Evolutionary conservation across 2,329 filamentous ascomycete genomes (phyloP), one percentile per base, ranked within the genome.

Genomic region (Waltergamsia citrina): DNA sequence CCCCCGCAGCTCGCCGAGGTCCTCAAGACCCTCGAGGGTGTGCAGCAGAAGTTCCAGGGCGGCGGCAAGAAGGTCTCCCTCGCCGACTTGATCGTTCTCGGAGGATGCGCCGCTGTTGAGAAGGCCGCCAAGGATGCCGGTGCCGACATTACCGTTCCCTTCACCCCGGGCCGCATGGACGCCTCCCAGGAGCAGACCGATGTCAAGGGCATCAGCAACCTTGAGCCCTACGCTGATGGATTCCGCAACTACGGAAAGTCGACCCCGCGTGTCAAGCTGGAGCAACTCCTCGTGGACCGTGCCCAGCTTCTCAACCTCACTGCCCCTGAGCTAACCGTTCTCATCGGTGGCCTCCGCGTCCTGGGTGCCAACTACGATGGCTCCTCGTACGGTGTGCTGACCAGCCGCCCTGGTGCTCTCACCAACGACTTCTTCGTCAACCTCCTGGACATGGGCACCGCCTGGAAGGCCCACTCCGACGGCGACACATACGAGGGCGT

Each of bases 341-440:
- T 87, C 1, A 56, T 86, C 16, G 83, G 82, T 43, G 83, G 83
- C 54, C 63, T 88, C 35, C 81, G 83, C 44, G 71, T 67, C 2
- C 63, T 88, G 34, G 73, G 75, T 51, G 63, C 72, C 52, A 88
- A 87, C 66, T 84, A 67, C 41, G 80, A 87, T 45, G 77, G 77
- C 27, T 84, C 80, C 1, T 51, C 63, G 17, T 57, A 73, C 38
- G 83, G 83, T 38, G 69, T 87, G 38, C 67, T 87, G 49, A 88
- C 83, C 37, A 65, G 68, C 45, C 66, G 64, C 7, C 78, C 80
- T 1, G 83, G 83, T 27, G 58, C 73, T 45, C 66, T 88, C 47
- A 83, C 76, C 50, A 86, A 83, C 57, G 83, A 87, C 61, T 88
- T 85, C 69, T 88, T 88, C 50, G 71, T 84, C 57, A 86, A 87